phyloP scores from a whole-genome alignment of 768 basidiomycete species.

The Amylocystis lapponica region DNA sequence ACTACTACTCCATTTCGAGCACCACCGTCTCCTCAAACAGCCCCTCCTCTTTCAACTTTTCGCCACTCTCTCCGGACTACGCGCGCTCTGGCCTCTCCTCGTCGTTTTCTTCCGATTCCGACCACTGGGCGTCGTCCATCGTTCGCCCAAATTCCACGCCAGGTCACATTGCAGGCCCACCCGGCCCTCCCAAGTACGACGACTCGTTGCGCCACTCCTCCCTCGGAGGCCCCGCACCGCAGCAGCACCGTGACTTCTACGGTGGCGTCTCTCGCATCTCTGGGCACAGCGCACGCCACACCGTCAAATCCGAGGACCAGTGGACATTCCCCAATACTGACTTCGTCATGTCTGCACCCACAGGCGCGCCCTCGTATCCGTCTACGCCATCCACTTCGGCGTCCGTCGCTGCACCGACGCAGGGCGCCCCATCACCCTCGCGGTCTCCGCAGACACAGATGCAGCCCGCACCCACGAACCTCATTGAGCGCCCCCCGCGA shows the following conservation, averaged over 20 bases:
- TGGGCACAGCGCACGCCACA: conserved; percentile 36
- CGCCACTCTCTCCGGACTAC: conserved; percentile 15
- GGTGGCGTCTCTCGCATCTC: conserved; percentile 65
- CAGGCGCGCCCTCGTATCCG: conserved; percentile 16
- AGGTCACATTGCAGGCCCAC: conserved; percentile 41
- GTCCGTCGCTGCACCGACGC: conserved; percentile 15
- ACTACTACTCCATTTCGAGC: conserved; percentile 44
- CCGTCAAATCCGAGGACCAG: conserved; percentile 47
- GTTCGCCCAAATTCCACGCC: conserved; percentile 65
- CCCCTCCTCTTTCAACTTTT: conserved; percentile 45
- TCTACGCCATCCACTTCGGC: conserved; percentile 35
- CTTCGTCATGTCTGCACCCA: conserved; percentile 24
- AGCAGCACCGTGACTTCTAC: conserved; percentile 58
- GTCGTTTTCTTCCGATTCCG: conserved; percentile 21
- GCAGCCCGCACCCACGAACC: conserved; percentile 42
- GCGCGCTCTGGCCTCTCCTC: conserved; percentile 32
- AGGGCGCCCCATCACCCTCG: conserved; percentile 42
- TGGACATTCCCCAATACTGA: conserved; percentile 64
- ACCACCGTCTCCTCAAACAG: conserved; percentile 44
- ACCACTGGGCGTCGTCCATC: conserved; percentile 34
- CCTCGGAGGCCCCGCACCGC: conserved; percentile 37
- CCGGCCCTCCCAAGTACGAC: conserved; percentile 56
- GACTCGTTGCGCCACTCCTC: conserved; percentile 65
- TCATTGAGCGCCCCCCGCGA: conserved; percentile 72
- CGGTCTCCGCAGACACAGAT: conserved; percentile 42